Conservation (phyloP, 1,139 yeast genomes). For the Blastobotrys niveus region DNA sequence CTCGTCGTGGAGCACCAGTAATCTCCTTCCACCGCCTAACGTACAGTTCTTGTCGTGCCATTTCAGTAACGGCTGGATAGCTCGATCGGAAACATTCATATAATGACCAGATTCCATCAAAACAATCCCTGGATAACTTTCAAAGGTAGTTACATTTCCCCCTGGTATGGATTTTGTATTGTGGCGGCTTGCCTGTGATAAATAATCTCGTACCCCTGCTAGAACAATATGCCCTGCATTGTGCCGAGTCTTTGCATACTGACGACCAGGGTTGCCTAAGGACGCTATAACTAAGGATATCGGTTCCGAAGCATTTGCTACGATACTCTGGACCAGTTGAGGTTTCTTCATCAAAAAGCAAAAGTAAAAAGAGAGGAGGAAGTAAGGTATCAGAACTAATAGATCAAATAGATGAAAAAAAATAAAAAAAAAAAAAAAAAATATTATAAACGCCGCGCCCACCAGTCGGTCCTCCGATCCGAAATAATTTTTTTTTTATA, state of each 20-base stretch:
- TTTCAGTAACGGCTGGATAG: constrained; percentile 39
- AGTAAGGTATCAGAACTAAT: neutral
- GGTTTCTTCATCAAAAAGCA: constrained; percentile 10
- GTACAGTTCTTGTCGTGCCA: constrained; percentile 29
- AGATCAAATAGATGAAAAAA: too few species aligned
- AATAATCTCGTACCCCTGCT: constrained; percentile 16
- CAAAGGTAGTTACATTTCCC: constrained; percentile 23
- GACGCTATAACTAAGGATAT: constrained; percentile 34
- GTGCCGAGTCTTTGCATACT: constrained; percentile 61
- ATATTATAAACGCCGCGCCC: too few species aligned
- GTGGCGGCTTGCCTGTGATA: constrained; percentile 17
- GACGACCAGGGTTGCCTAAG: constrained; percentile 72
- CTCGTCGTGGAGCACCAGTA: constrained; percentile 72
- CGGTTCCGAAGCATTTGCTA: constrained; percentile 1
- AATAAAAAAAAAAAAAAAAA: too few species aligned
- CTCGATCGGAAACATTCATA: constrained; percentile 65
- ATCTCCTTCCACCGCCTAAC: constrained; percentile 25
- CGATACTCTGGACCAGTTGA: constrained; percentile 6
- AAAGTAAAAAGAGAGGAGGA: too few species aligned
- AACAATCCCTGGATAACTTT: constrained; percentile 29
- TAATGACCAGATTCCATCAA: constrained; percentile 40
- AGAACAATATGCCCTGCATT: constrained; percentile 65
- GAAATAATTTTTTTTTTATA: too few species aligned
- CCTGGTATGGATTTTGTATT: constrained; percentile 11
- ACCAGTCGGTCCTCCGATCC: too few species aligned